Evolutionary conservation across 2,329 filamentous ascomycete species (phyloP).

Genomic region (Penicillium sp.): DNA sequence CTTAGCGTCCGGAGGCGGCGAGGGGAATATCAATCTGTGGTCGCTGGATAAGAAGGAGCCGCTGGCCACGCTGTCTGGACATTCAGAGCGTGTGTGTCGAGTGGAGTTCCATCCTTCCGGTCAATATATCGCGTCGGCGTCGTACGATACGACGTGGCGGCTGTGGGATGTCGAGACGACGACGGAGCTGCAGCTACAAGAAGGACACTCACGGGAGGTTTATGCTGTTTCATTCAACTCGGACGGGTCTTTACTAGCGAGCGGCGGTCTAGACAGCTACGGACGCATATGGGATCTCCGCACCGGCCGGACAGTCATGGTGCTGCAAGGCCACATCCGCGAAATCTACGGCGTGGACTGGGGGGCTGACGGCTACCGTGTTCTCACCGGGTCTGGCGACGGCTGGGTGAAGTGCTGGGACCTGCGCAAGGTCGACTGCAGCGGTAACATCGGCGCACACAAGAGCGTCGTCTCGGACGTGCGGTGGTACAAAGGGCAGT

Average conservation of each 20-base stretch:
- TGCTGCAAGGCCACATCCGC: conserved; percentile 87
- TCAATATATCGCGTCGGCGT: conserved; percentile 83
- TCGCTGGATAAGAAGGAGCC: conserved; percentile 82
- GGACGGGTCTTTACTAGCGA: conserved; percentile 86
- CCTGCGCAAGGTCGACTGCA: conserved; percentile 78
- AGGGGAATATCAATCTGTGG: conserved; percentile 86
- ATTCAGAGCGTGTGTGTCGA: conserved; percentile 81
- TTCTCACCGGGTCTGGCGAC: conserved; percentile 87
- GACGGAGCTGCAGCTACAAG: conserved; percentile 79
- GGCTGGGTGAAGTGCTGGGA: conserved; percentile 99
- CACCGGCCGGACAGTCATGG: conserved; percentile 90
- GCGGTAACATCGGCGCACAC: conserved; percentile 84
- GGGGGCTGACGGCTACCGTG: conserved; percentile 84
- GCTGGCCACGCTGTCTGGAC: conserved; percentile 74
- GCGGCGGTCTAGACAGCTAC: conserved; percentile 90
- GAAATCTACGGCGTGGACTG: conserved; percentile 93
- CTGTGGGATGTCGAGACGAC: conserved; percentile 90
- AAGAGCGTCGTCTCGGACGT: conserved; percentile 87
- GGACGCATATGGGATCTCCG: conserved; percentile 93
- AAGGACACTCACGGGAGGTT: conserved; percentile 91
- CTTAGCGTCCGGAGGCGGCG: conserved; percentile 83
- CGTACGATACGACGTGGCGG: conserved; percentile 94
- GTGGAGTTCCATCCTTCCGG: conserved; percentile 94
- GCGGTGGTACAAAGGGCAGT: conserved; percentile 91
- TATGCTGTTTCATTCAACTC: conserved; percentile 86